Percentiles rank a stretch among this genome's conserved stretches.
These are phyloP conservation scores for Entomortierella beljakovae DNA, from an alignment of 192 early-diverging fungal species.

Conservation along the genomic window DNA sequence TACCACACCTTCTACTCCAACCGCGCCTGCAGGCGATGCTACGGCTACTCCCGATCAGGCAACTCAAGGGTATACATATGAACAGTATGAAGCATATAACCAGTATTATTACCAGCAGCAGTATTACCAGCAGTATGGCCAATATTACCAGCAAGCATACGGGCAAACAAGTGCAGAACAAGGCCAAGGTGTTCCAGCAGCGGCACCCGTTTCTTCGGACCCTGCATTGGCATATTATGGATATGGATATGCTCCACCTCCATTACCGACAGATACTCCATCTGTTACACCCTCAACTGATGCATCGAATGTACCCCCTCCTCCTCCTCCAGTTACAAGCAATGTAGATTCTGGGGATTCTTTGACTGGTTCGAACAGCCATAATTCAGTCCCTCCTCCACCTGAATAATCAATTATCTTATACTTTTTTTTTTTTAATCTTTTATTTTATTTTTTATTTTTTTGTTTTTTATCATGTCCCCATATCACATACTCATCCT, in stretches of 20 bases:
- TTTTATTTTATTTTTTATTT: neutral
- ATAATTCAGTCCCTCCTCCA: slow-evolving; percentile 6
- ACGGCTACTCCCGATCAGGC: neutral
- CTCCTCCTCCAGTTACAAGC: slow-evolving; percentile 23
- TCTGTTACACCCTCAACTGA: slow-evolving; percentile 4
- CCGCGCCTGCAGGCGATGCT: slow-evolving; percentile 2
- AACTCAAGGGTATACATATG: slow-evolving; percentile 33
- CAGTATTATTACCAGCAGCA: slow-evolving; percentile 54
- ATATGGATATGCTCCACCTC: slow-evolving; percentile 28
- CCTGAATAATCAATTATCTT: neutral
- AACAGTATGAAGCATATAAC: slow-evolving; percentile 50
- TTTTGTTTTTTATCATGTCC: neutral
- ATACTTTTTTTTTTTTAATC: neutral
- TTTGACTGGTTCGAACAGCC: neutral
- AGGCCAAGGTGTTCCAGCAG: neutral
- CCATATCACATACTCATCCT: neutral
- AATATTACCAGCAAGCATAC: slow-evolving; percentile 39
- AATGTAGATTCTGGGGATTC: neutral
- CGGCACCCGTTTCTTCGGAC: slow-evolving; percentile 19
- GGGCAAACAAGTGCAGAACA: slow-evolving; percentile 24
- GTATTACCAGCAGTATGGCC: slow-evolving; percentile 50
- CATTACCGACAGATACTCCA: slow-evolving; percentile 9
- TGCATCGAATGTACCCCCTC: slow-evolving; percentile 4
- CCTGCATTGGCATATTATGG: slow-evolving; percentile 51
- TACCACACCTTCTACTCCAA: neutral